phyloP scores from a whole-genome alignment of 257 asterid genomes.

The Fraxinus excelsior region DNA sequence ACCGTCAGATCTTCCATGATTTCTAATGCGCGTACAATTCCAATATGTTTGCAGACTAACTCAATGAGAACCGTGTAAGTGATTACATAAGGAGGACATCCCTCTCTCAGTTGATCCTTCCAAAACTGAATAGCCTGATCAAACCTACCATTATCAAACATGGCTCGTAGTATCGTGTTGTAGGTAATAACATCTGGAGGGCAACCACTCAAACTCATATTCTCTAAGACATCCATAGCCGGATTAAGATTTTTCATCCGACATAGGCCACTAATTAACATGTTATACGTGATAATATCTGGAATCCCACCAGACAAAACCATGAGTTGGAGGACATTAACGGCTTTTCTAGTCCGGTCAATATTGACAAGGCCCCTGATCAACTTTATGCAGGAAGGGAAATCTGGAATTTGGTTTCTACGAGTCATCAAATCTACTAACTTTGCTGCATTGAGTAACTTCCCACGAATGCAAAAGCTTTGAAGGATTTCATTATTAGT shows the following conservation, averaged over 20 bases:
- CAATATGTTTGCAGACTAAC: conserved; percentile 57
- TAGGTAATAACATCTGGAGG: conserved; percentile 79
- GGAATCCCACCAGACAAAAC: conserved; percentile 90
- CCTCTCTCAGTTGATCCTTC: conserved; percentile 77
- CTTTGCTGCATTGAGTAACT: conserved; percentile 58
- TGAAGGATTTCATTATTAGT: conserved; percentile 72
- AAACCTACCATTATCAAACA: conserved; percentile 60
- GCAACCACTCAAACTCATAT: conserved; percentile 89
- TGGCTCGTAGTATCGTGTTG: conserved; percentile 69
- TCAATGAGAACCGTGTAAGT: conserved; percentile 74
- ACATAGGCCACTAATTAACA: conserved; percentile 81
- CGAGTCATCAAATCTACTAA: conserved; percentile 75
- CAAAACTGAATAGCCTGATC: conserved; percentile 73
- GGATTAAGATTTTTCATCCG: conserved; percentile 48
- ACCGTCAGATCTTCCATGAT: conserved; percentile 73
- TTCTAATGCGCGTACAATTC: conserved; percentile 63
- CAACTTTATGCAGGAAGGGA: conserved; percentile 65
- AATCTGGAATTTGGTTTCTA: conserved; percentile 76
- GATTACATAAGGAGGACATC: conserved; percentile 77
- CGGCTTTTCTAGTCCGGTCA: conserved; percentile 56
- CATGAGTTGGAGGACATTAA: conserved; percentile 62
- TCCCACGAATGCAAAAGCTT: conserved; percentile 64
- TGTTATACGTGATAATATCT: conserved; percentile 80
- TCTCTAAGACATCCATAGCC: conserved; percentile 64
- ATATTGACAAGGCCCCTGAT: conserved; percentile 72